Base-by-base conservation (phyloP, 1,284 basidiomycete species). In the Fomitopsis palustris region DNA sequence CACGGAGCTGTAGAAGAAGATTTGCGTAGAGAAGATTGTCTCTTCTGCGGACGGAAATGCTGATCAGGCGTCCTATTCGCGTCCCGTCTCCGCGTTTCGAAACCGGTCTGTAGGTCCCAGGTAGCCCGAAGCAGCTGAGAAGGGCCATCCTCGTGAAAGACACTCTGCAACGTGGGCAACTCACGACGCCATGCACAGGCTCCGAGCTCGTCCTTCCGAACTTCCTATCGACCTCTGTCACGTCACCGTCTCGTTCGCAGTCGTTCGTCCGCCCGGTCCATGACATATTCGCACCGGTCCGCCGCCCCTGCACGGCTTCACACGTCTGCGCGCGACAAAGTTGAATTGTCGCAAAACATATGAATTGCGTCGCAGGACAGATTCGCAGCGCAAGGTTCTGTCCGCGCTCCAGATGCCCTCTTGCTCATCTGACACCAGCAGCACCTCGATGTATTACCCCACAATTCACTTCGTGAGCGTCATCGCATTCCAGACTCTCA, bases 181-280 rank as follows among this genome's bases (percentile, higher is more conserved):
- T 17, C 27, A 16, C 45, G 45, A 47, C 45, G 25, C 9, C 45
- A 7, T 29, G 5, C 21, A 47, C 27, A 47, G 45, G 6, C 9
- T 17, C 45, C 45, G 45, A 29, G 45, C 25, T 6, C 25, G 27
- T 47, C 25, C 25, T 47, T 47, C 45, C 45, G 27, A 23, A 47
- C 45, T 47, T 47, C 42, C 45, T 47, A 47, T 29, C 45, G 45
- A 23, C 45, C 45, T 47, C 45, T 47, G 45, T 47, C 45, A 47
- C 45, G 45, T 21, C 45, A 47, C 45, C 25, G 45, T 29, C 21
- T 47, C 45, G 27, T 12, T 29, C 35, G 35, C 35, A 37, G 21
- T 47, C 45, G 17, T 21, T 29, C 45, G 23, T 2, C 45, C 45
- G 21, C 45, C 29, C 45, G 25, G 8, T 29, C 29, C 27, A 25